Evolutionary conservation across 2,329 filamentous ascomycete genomes (phyloP), one percentile per base, ranked within the genome.

Genomic region (Colletotrichum gloeosporioides): DNA sequence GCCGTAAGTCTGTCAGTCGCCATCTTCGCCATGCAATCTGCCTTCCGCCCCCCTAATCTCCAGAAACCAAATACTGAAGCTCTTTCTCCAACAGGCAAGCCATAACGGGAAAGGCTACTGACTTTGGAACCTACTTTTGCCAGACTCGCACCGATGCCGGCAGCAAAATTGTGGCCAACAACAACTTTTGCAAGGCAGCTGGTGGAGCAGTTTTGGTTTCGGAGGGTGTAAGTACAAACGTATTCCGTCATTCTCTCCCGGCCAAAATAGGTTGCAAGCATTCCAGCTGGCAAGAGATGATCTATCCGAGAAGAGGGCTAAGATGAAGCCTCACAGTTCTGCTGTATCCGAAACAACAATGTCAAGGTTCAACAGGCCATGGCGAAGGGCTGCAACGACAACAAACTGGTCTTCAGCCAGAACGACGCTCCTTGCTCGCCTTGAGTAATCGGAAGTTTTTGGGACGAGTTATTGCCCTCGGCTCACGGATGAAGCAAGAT

Each of bases 111-210:
- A 15, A 15, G 16, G 8, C 65, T 4, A 68, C 8, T 3, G 65
- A 36, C 31, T 68, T 68, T 2, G 49, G 65, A 16, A 68, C 65
- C 3, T 68, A 68, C 18, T 68, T 68, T n/a, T 68, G 65, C 49
- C 32, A 55, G 31, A 68, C 65, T 6, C 49, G 65, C 1, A 36
- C n/a, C 18, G 65, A 68, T 4, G 29, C 18, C 13, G 65, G 65
- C 31, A 59, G 55, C 22, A 68, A 57, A 18, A 2, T 34, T 16
- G 65, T 68, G 1, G 65, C 65, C n/a, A 68, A 49, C 65, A 59
- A 68, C 8, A 68, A 68, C 49, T 68, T 68, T 15, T 68, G 65
- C 29, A 13, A 36, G 5, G 44, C 65, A 1, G 65, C 65, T 29
- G 65, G 65, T 6, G 65, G 65, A 3, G 65, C 65, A 25, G 65